phyloP scores from a whole-genome alignment of 768 basidiomycete species.

The Dioszegia crocea region DNA sequence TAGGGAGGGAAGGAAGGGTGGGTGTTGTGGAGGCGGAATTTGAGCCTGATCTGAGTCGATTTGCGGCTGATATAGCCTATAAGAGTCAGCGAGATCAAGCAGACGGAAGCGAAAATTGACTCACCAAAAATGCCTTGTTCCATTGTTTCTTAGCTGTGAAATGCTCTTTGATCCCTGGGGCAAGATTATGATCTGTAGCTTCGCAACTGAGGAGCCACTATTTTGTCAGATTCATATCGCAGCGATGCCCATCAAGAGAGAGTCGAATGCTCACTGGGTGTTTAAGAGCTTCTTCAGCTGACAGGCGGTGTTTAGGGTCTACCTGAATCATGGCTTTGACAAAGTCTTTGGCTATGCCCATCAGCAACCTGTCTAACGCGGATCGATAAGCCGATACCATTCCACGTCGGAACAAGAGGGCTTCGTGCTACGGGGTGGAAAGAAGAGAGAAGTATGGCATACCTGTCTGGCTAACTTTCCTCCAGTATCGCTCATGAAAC shows the following conservation, averaged over 20 bases:
- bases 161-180: constrained; percentile 68
- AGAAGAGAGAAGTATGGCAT: constrained; percentile 16
- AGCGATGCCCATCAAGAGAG: background rate
- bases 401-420: no score
- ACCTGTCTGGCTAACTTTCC: constrained; percentile 78
- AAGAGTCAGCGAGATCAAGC: background rate
- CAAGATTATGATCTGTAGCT: constrained; percentile 78
- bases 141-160: constrained; percentile 53
- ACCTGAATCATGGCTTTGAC: constrained; percentile 67
- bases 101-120: constrained; percentile 1
- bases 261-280: constrained; percentile 58
- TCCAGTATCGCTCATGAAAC: constrained; percentile 94
- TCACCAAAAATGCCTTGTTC: constrained; percentile 29
- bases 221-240: background rate
- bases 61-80: constrained; percentile 36
- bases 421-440: no score
- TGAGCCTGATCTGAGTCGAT: constrained; percentile 28
- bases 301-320: constrained; percentile 67
- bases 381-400: no score
- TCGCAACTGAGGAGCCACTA: constrained; percentile 52
- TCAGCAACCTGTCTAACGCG: no score
- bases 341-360: constrained; percentile 71
- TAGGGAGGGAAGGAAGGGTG: no score
- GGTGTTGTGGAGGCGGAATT: constrained; percentile 6
- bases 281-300: constrained; percentile 65